Conservation (phyloP, 2,329 filamentous ascomycete genomes). For the Epichloe sp. region DNA sequence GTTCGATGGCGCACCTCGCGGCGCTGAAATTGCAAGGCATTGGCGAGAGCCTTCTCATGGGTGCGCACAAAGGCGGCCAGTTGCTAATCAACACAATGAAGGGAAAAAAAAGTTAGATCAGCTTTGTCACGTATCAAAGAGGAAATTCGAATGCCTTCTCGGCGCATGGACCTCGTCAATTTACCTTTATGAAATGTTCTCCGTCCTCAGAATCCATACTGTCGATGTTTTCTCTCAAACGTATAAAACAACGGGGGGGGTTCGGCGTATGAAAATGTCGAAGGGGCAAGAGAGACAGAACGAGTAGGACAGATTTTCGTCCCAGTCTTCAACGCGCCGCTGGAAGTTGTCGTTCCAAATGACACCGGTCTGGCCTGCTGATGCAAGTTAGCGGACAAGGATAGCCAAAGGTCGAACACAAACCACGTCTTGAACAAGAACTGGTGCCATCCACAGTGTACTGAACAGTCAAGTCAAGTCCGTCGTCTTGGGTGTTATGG, state of each 20-base stretch:
- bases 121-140: background rate
- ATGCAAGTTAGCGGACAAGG: background rate
- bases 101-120: slow-evolving; percentile 16
- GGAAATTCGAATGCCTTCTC: background rate
- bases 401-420: background rate
- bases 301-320: background rate
- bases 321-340: background rate
- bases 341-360: background rate
- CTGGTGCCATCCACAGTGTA: background rate
- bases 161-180: slow-evolving; percentile 8
- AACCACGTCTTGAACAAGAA: background rate
- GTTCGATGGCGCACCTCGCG: slow-evolving; percentile 60
- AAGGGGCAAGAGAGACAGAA: background rate
- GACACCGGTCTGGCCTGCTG: background rate
- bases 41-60: slow-evolving; percentile 93
- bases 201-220: slow-evolving; percentile 83
- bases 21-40: slow-evolving; percentile 71
- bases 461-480: background rate
- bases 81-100: slow-evolving; percentile 48
- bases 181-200: slow-evolving; percentile 76
- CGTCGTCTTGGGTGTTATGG: background rate
- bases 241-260: too few relatives aligned
- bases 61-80: slow-evolving; percentile 91
- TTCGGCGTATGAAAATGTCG: too few relatives aligned
- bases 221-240: background rate